phyloP scores from a whole-genome alignment of 1,139 yeast species.

The Pichia sp. region DNA sequence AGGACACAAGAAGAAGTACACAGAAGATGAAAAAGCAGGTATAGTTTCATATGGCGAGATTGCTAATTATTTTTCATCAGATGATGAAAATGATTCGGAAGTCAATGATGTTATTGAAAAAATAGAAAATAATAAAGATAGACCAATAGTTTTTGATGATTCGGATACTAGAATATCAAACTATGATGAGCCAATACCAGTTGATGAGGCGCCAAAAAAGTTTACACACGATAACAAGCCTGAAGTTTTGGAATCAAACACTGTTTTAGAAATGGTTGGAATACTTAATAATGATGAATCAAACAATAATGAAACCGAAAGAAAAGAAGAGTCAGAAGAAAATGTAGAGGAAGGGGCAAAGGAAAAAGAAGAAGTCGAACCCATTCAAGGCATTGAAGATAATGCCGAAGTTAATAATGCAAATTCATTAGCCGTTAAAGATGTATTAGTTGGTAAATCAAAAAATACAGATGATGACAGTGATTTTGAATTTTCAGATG shows the following conservation, averaged over 20 bases:
- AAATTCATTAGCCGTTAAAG: neutral
- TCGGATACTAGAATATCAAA: neutral
- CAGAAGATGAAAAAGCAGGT: slow-evolving; percentile 45
- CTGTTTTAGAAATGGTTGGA: neutral
- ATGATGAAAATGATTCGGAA: slow-evolving; percentile 8
- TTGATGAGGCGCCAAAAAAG: neutral
- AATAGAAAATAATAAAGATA: neutral
- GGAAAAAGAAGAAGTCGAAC: neutral
- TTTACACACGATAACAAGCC: neutral
- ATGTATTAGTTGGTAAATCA: neutral
- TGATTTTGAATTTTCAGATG: slow-evolving; percentile 67
- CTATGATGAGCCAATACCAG: neutral
- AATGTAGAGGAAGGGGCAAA: neutral
- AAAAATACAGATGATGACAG: slow-evolving; percentile 18
- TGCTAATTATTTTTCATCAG: slow-evolving; percentile 27
- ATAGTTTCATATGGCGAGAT: slow-evolving; percentile 46
- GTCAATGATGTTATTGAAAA: neutral
- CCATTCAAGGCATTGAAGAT: neutral
- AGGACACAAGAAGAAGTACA: slow-evolving; percentile 11
- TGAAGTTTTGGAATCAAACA: neutral
- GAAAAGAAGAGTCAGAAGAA: neutral
- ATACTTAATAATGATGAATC: neutral
- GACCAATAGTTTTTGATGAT: neutral
- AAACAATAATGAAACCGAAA: neutral
- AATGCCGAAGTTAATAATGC: neutral